phyloP scores from a whole-genome alignment of 2,329 filamentous ascomycete genomes.

The Ampelomyces quisqualis region DNA sequence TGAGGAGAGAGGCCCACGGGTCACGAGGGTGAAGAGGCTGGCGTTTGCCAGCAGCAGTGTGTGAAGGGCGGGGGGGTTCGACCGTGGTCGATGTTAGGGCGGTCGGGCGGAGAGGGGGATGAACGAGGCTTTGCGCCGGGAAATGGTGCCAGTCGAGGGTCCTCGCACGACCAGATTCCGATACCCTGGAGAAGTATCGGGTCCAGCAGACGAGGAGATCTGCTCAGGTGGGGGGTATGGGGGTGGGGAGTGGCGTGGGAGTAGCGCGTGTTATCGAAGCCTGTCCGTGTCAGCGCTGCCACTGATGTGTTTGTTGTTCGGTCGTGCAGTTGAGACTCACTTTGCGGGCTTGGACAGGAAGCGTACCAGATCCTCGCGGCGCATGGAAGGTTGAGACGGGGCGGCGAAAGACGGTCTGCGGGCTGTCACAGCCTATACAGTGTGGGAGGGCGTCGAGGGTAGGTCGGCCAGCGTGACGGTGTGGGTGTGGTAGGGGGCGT shows the following conservation, averaged over 20 bases:
- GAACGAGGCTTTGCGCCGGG: slow-evolving; percentile 77
- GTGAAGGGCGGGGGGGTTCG: slow-evolving; percentile 51
- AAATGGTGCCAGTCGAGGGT: slow-evolving; percentile 76
- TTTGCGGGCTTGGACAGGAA: slow-evolving; percentile 94
- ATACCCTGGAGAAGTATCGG: slow-evolving; percentile 84
- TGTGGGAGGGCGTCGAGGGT: slow-evolving; percentile 12
- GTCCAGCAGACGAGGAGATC: slow-evolving; percentile 74
- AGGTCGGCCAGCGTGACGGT: slow-evolving; percentile 41
- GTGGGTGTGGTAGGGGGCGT: slow-evolving; percentile 8
- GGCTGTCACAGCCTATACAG: slow-evolving; percentile 44
- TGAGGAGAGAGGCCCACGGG: slow-evolving; percentile 93
- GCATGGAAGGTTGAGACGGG: slow-evolving; percentile 66
- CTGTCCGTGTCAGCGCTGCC: slow-evolving; percentile 43
- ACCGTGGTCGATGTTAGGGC: slow-evolving; percentile 80
- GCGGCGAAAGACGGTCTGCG: slow-evolving; percentile 31
- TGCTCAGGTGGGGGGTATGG: slow-evolving; percentile 48
- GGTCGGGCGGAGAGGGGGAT: slow-evolving; percentile 81
- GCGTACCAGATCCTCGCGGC: slow-evolving; percentile 83
- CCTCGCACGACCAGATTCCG: slow-evolving; percentile 73
- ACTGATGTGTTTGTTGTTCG: neutral
- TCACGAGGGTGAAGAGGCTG: slow-evolving; percentile 66
- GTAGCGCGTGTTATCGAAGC: slow-evolving; percentile 67
- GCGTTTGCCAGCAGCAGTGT: slow-evolving; percentile 80
- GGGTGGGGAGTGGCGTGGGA: slow-evolving; percentile 34
- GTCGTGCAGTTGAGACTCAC: slow-evolving; percentile 54